Conservation (phyloP, 1,284 basidiomycete species). For the Phylloporus sp. region DNA sequence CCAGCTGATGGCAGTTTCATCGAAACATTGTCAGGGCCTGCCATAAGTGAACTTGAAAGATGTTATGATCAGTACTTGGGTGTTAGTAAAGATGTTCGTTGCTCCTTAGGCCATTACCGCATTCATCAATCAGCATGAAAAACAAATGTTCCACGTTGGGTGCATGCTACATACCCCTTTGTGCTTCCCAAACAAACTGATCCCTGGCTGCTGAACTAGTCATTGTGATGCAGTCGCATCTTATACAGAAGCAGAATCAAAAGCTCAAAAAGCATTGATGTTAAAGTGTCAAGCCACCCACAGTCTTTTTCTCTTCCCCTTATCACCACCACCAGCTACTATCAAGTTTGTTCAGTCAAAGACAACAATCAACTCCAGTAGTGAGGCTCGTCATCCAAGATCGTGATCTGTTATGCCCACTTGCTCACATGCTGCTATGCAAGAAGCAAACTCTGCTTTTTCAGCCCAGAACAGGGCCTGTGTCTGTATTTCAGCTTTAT, state of each 20-base stretch:
- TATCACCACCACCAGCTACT: no score
- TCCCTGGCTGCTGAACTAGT: constrained; percentile 37
- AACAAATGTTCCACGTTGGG: constrained; percentile 75
- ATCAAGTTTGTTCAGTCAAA: no score
- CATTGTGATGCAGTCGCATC: constrained; percentile 60
- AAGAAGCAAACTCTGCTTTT: constrained; percentile 97
- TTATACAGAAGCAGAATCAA: constrained; percentile 40
- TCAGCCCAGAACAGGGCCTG: constrained; percentile 95
- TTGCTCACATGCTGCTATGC: constrained; percentile 59
- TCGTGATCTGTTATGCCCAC: constrained; percentile 22
- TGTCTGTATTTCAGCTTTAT: constrained; percentile 95
- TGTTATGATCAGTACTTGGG: constrained; percentile 70
- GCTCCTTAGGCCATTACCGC: constrained; percentile 79
- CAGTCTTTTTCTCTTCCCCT: no score
- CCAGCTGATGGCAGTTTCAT: constrained; percentile 75
- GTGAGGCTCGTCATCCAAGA: constrained; percentile 12
- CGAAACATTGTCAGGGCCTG: constrained; percentile 74
- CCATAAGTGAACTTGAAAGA: constrained; percentile 74
- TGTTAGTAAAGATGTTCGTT: constrained; percentile 66
- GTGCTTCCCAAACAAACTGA: constrained; percentile 6
- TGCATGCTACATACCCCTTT: constrained; percentile 41
- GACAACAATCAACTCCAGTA: no score
- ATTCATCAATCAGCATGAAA: constrained; percentile 78
- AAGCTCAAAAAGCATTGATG: constrained; percentile 38
- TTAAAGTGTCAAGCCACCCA: no score